A percentile compares a stretch with the other conserved stretches of the same genome.
These are phyloP conservation scores for Afroboletus lepidellus DNA, from an alignment of 1,284 basidiomycete species.

Conservation along the genomic window DNA sequence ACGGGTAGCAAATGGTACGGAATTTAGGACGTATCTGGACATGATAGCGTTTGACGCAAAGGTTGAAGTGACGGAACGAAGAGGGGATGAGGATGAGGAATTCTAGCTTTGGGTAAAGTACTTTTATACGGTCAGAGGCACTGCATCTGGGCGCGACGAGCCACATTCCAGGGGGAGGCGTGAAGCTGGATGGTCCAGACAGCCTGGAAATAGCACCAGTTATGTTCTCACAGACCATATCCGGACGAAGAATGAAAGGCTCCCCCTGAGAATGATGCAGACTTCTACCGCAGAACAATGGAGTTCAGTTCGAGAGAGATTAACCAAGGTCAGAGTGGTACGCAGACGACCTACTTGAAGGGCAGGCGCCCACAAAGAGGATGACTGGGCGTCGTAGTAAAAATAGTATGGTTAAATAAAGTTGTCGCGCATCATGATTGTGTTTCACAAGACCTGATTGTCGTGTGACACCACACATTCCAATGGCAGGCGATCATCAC, in stretches of 20 bases:
- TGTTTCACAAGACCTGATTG: neutral
- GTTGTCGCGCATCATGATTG: neutral
- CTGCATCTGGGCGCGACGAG: neutral
- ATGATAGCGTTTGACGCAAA: slow-evolving; percentile 5
- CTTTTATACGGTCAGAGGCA: slow-evolving; percentile 22
- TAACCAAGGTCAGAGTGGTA: neutral
- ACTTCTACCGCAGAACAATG: neutral
- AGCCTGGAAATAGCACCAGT: slow-evolving; percentile 4
- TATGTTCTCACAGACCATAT: neutral
- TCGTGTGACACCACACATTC: slow-evolving; percentile 8
- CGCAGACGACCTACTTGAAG: neutral
- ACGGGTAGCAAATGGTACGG: slow-evolving; percentile 46
- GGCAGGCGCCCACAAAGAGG: slow-evolving; percentile 2
- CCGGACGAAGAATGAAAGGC: neutral
- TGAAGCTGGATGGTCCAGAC: neutral
- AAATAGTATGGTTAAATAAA: slow-evolving; percentile 2
- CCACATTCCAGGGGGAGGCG: neutral
- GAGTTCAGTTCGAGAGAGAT: slow-evolving; percentile 1
- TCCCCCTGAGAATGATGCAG: neutral
- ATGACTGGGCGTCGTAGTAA: neutral
- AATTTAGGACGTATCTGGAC: slow-evolving; percentile 33
- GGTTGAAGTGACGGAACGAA: neutral
- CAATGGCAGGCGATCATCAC: neutral
- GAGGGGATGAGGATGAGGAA: neutral
- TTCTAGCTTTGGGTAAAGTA: neutral